phyloP scores from a whole-genome alignment of 495 filamentous ascomycete species.

The Pyrenopolyporus hunteri region DNA sequence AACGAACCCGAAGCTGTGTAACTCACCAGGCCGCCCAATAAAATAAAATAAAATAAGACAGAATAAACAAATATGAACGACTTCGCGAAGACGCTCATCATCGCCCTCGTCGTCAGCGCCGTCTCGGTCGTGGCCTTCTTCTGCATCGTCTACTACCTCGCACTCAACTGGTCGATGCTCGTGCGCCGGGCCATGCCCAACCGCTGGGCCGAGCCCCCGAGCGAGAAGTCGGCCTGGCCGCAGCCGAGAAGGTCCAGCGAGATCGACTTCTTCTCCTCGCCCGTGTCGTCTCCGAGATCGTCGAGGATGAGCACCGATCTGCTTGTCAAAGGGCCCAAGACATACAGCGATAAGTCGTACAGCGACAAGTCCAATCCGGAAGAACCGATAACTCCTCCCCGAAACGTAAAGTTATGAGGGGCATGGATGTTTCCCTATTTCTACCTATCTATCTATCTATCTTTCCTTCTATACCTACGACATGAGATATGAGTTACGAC shows the following conservation, averaged over 20 bases:
- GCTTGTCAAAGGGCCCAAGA: too few relatives aligned
- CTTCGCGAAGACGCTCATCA: slow-evolving; percentile 35
- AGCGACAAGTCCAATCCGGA: not conserved
- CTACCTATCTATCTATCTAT: not conserved
- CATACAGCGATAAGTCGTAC: slow-evolving; percentile 8
- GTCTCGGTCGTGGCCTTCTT: slow-evolving; percentile 22
- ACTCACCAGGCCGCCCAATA: not conserved
- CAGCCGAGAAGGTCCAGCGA: slow-evolving; percentile 26
- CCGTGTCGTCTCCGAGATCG: slow-evolving; percentile 28
- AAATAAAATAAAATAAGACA: not conserved
- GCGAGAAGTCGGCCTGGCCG: slow-evolving; percentile 39
- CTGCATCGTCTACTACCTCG: slow-evolving; percentile 29
- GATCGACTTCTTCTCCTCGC: slow-evolving; percentile 15
- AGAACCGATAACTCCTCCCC: slow-evolving; percentile 24
- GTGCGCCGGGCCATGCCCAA: slow-evolving; percentile 28
- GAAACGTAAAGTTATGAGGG: slow-evolving; percentile 13
- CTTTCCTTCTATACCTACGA: not conserved
- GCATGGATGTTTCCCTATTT: not conserved
- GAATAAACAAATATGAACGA: slow-evolving; percentile 15
- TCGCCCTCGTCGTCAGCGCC: slow-evolving; percentile 33
- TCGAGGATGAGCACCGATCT: slow-evolving; percentile 28
- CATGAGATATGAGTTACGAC: slow-evolving; percentile 31
- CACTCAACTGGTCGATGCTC: slow-evolving; percentile 40
- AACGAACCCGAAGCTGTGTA: too few relatives aligned
- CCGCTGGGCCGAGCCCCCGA: slow-evolving; percentile 17